Base-by-base conservation (phyloP, 768 basidiomycete genomes). In the Mycena crocata region DNA sequence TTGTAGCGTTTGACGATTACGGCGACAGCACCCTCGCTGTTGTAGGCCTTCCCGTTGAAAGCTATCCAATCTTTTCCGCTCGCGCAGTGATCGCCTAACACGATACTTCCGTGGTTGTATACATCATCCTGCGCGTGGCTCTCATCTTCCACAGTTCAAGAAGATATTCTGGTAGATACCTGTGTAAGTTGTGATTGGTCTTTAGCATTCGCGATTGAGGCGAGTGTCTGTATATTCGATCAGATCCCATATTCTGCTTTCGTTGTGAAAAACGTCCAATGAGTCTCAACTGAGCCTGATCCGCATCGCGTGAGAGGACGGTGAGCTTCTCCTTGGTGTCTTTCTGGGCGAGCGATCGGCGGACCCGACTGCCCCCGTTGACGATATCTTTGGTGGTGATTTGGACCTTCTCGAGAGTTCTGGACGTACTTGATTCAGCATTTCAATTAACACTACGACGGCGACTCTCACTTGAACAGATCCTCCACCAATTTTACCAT, bases 1-100 rank as follows among this genome's bases (percentile, higher is more conserved):
- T 5, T 5, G 39, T 67, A 62, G 8, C 51, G 44, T 35, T 67
- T 67, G 23, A 67, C 34, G 37, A 67, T 34, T n/a, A n/a, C n/a
- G n/a, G n/a, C n/a, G 21, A 67, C 31, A 5, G n/a, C 39, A 17
- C 51, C 60, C 13, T 31, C 45, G 2, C 24, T 48, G 15, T 37
- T 45, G 19, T n/a, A 15, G 35, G 49, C 35, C 5, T 50, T 67
- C 3, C 39, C 65, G 31, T 32, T 52, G 39, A 48, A 61, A n/a
- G 65, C 65, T n/a, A 62, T 45, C 65, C 65, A 67, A 6, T 19
- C 42, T 5, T 37, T 28, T 6, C 65, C 52, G 5, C 37, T 62
- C 23, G 51, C 50, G 37, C 42, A 62, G 21, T 6, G 40, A 17
- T 45, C 52, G 8, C 30, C 52, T 9, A 62, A 37, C 2, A 32